Conservation (phyloP, 1,284 basidiomycete species). For the Tranzscheliella williamsii region DNA sequence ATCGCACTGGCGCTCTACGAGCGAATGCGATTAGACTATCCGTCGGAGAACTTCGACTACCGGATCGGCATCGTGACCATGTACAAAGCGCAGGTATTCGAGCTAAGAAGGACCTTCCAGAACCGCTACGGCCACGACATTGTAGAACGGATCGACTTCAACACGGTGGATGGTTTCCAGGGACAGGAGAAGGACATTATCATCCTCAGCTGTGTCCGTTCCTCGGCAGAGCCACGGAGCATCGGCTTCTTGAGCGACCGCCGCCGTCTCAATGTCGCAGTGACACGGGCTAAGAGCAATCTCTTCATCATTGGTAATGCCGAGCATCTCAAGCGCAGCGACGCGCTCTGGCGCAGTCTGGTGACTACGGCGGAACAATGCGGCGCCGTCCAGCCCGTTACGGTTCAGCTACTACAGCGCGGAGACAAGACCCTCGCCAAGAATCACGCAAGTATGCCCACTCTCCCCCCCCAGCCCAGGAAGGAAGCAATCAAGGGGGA, state of each 20-base stretch:
- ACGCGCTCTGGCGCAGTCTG: constrained; percentile 62
- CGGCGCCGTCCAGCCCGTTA: constrained; percentile 24
- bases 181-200: constrained; percentile 99
- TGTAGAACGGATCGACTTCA: constrained; percentile 76
- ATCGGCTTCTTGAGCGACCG: constrained; percentile 73
- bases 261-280: constrained; percentile 75
- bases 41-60: constrained; percentile 69
- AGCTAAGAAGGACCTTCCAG: constrained; percentile 75
- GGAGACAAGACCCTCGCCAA: constrained; percentile 29
- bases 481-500: too few species aligned
- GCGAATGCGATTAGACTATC: constrained; percentile 70
- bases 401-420: constrained; percentile 23
- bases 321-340: constrained; percentile 75
- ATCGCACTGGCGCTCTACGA: constrained; percentile 80
- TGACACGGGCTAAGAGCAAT: constrained; percentile 92
- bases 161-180: constrained; percentile 99
- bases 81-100: constrained; percentile 87
- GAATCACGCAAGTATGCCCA: constrained; percentile 4
- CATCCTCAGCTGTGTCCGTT: constrained; percentile 94
- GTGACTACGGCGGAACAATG: constrained; percentile 40
- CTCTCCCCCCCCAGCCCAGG: too few species aligned
- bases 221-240: constrained; percentile 63
- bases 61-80: constrained; percentile 89
- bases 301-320: constrained; percentile 91
- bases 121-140: constrained; percentile 76